These are phyloP conservation scores for Lactarius pseudohatsudake DNA, from an alignment of 768 basidiomycete species.

Conservation along the genomic window DNA sequence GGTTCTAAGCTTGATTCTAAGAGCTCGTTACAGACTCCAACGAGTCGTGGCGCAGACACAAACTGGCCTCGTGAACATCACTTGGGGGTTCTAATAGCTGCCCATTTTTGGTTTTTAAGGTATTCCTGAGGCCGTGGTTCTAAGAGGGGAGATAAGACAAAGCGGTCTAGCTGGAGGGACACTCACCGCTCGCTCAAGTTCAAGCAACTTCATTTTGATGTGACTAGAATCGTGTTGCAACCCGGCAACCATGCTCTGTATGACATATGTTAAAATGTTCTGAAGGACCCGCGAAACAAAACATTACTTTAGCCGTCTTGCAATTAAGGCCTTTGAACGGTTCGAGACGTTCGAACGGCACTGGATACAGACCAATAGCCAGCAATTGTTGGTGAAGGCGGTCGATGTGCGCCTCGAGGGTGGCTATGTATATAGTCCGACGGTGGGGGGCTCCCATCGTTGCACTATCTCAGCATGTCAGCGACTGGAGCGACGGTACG, in stretches of 20 bases:
- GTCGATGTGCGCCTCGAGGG: conserved; percentile 72
- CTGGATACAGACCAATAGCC: conserved; percentile 53
- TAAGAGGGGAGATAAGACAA: conserved; percentile 4
- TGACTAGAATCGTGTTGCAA: conserved; percentile 65
- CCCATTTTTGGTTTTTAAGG: conserved; percentile 17
- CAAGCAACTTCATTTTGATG: conserved; percentile 60
- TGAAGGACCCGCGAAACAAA: background rate
- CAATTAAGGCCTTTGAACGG: conserved; percentile 70
- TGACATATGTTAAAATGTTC: background rate
- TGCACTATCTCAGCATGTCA: conserved; percentile 42
- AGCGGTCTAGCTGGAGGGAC: background rate
- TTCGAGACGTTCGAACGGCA: conserved; percentile 55
- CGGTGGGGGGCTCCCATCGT: conserved; percentile 66
- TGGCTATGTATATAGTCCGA: conserved; percentile 69
- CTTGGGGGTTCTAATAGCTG: conserved; percentile 5
- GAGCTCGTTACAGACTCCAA: conserved; percentile 11
- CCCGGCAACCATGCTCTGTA: conserved; percentile 70
- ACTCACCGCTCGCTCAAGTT: conserved; percentile 67
- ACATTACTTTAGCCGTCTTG: conserved; percentile 67
- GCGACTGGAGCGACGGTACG: background rate
- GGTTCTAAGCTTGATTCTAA: background rate
- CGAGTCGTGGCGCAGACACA: conserved; percentile 18
- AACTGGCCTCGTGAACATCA: conserved; percentile 15
- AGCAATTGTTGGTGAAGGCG: conserved; percentile 59
- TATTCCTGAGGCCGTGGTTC: conserved; percentile 27